Conservation (phyloP, 495 filamentous ascomycete genomes). For the Penicillium crystallinum region DNA sequence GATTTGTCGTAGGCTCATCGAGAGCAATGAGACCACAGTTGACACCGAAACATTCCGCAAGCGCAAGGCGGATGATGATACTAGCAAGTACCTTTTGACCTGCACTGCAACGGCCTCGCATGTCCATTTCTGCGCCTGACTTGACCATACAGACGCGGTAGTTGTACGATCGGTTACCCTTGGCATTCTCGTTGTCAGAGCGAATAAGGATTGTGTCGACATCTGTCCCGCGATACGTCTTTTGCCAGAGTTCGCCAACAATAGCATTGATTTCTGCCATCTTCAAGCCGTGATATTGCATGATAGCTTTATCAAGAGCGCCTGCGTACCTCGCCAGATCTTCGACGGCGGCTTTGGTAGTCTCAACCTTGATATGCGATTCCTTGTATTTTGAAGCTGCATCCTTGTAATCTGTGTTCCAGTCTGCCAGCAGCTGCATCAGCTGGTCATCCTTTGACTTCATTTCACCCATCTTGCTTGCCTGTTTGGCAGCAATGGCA, state of each 20-base stretch:
- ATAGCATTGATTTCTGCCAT: conserved; percentile 99
- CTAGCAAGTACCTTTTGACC: conserved; percentile 93
- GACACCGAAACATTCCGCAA: conserved; percentile 94
- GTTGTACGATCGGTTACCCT: conserved; percentile 83
- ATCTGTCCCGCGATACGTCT: conserved; percentile 94
- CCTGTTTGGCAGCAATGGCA: conserved; percentile 54
- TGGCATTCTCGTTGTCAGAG: conserved; percentile 73
- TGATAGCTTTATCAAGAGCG: conserved; percentile 91
- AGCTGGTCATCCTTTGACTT: conserved; percentile 79
- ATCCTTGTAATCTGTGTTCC: conserved; percentile 79
- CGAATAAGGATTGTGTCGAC: conserved; percentile 95
- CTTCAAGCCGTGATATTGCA: conserved; percentile 90
- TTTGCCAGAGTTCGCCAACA: conserved; percentile 91
- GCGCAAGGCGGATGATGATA: conserved; percentile 95
- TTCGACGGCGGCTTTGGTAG: conserved; percentile 86
- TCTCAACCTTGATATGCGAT: conserved; percentile 83
- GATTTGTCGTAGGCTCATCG: conserved; percentile 96
- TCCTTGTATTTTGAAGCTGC: conserved; percentile 81
- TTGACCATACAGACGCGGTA: conserved; percentile 99
- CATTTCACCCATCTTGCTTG: conserved; percentile 64
- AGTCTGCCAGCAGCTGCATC: conserved; percentile 63
- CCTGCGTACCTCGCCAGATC: conserved; percentile 75
- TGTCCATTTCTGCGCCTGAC: conserved; percentile 96
- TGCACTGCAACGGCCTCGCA: conserved; percentile 95
- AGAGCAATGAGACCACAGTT: conserved; percentile 96